Percentiles rank a stretch among this genome's conserved stretches.
Conservation (phyloP, 345 rosid species). For the Pseudoturritis turrita region DNA sequence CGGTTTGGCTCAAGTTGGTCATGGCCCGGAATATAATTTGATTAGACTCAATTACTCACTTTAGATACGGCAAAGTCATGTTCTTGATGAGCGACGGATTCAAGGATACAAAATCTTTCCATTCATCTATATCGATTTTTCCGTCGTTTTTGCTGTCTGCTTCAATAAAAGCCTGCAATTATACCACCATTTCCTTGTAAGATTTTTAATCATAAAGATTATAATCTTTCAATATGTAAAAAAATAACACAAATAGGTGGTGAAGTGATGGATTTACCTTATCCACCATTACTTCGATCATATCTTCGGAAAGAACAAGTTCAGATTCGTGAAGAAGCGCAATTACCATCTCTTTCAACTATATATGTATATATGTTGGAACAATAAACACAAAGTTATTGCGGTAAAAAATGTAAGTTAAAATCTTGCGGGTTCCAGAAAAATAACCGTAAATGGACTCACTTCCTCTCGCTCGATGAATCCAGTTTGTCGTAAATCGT, state of each 20-base stretch:
- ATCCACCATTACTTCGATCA: conserved; percentile 67
- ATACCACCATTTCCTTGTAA: neutral
- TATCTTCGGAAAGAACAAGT: conserved; percentile 59
- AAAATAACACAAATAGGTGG: neutral
- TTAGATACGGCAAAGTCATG: conserved; percentile 89
- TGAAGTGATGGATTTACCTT: conserved; percentile 39
- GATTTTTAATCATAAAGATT: neutral
- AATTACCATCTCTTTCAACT: conserved; percentile 94
- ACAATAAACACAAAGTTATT: neutral
- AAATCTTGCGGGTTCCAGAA: neutral
- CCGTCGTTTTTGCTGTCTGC: conserved; percentile 75
- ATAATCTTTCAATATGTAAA: neutral
- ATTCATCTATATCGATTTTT: conserved; percentile 78
- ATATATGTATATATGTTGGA: conserved; percentile 13
- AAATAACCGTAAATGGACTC: conserved; percentile 1
- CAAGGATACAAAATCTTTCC: conserved; percentile 72
- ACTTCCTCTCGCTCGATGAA: conserved; percentile 90
- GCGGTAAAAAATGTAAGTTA: neutral
- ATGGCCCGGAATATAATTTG: neutral
- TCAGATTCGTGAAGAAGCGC: conserved; percentile 90
- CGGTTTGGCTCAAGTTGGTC: neutral
- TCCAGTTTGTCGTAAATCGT: conserved; percentile 84
- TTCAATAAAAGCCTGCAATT: conserved; percentile 54
- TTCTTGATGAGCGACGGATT: conserved; percentile 83
- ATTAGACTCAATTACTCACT: too few relatives aligned